Conservation (phyloP, 1,284 basidiomycete genomes). For the Cutaneotrichosporon sp. region DNA sequence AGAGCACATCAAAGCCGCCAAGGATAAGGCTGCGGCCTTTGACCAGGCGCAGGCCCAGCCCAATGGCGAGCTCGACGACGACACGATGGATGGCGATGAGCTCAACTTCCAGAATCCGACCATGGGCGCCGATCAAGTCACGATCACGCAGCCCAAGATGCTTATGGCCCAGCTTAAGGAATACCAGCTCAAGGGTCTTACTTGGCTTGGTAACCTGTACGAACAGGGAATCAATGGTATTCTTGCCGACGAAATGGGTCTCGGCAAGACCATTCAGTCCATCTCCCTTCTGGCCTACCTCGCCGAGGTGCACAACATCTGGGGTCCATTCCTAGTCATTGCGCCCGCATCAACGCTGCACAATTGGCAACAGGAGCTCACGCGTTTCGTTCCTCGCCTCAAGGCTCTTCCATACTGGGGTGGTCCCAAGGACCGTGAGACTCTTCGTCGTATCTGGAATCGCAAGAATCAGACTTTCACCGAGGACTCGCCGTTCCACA, state of each 20-base stretch:
- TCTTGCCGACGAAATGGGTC: slow-evolving; percentile 97
- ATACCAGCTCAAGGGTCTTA: slow-evolving; percentile 96
- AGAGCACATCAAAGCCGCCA: slow-evolving; percentile 77
- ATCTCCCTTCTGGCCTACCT: slow-evolving; percentile 95
- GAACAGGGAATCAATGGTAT: slow-evolving; percentile 99
- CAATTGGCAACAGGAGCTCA: slow-evolving; percentile 99
- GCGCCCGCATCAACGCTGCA: slow-evolving; percentile 96
- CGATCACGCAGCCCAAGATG: slow-evolving; percentile 90
- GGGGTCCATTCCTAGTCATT: slow-evolving; percentile 99
- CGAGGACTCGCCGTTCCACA: slow-evolving; percentile 92
- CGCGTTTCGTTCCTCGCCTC: slow-evolving; percentile 86
- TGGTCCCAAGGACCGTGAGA: slow-evolving; percentile 90
- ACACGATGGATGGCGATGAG: slow-evolving; percentile 71
- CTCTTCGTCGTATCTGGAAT: slow-evolving; percentile 96
- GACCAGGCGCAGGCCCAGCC: slow-evolving; percentile 57
- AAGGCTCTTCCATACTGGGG: slow-evolving; percentile 99
- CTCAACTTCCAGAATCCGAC: slow-evolving; percentile 99
- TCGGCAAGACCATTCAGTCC: slow-evolving; percentile 98
- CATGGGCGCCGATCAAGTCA: slow-evolving; percentile 79
- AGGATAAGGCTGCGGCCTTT: slow-evolving; percentile 75
- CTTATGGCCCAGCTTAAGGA: slow-evolving; percentile 96
- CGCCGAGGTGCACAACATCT: slow-evolving; percentile 95
- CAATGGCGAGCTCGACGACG: slow-evolving; percentile 54
- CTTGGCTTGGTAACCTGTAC: slow-evolving; percentile 96
- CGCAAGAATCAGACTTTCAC: slow-evolving; percentile 95